Conservation (phyloP, 2,329 filamentous ascomycete species). For the Alternaria postmessia region DNA sequence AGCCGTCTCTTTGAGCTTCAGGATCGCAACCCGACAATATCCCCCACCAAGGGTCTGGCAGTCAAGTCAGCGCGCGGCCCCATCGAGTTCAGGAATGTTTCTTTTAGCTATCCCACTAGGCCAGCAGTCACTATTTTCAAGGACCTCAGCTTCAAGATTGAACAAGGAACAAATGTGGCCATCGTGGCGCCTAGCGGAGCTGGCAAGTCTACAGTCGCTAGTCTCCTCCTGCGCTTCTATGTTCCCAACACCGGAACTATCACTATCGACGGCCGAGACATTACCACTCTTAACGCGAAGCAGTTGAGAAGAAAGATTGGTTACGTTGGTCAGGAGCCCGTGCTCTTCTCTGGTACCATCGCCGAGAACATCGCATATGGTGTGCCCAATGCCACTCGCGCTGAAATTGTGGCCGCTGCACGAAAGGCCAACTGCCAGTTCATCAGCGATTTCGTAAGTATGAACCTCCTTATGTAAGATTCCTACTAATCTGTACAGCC, state of each 20-base stretch:
- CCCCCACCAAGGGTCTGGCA: constrained; percentile 80
- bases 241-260: constrained; percentile 79
- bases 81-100: constrained; percentile 86
- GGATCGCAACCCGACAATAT: constrained; percentile 85
- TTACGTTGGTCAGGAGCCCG: constrained; percentile 94
- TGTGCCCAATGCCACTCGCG: constrained; percentile 76
- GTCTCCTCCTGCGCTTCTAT: constrained; percentile 92
- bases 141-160: constrained; percentile 87
- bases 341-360: constrained; percentile 85
- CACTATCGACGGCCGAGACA: constrained; percentile 83
- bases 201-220: constrained; percentile 94
- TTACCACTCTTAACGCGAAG: constrained; percentile 89
- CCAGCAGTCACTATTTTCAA: constrained; percentile 93
- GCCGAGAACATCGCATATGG: constrained; percentile 94
- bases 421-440: constrained; percentile 95
- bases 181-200: constrained; percentile 96
- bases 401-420: constrained; percentile 86
- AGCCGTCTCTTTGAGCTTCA: constrained; percentile 95
- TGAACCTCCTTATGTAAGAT: not conserved
- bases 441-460: constrained; percentile 84
- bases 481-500: constrained; percentile 61
- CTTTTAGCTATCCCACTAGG: constrained; percentile 91
- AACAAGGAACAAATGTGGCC: constrained; percentile 91
- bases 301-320: constrained; percentile 91
- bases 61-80: constrained; percentile 86